Base-by-base conservation (phyloP, 2,329 filamentous ascomycete species). In the Aureobasidium lini region DNA sequence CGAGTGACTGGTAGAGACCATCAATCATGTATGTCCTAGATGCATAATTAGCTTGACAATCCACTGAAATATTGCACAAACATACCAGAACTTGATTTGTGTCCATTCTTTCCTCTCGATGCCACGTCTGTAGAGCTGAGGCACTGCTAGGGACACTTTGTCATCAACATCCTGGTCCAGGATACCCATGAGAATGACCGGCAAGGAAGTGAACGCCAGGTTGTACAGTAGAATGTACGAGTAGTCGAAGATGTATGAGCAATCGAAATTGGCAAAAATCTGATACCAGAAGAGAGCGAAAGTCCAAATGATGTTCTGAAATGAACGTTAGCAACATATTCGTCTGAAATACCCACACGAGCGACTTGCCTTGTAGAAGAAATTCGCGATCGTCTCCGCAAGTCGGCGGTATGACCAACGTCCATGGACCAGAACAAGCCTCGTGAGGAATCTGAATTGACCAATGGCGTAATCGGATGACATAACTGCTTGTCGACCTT, bases 61-160 rank as follows among this genome's bases (percentile, higher is more conserved):
- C 28, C 7, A 13, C 11, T 32, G 6, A 29, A 9, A 7, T 11
- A 34, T 23, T 18, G 44, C 3, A n/a, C 5, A 23, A 31, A 77
- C 84, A 73, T 81, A 95, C 94, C 94, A 99, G 72, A 99, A 99
- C 75, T 99, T 99, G 56, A 77, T 78, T 72, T 95, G 89, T 4
- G 92, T 96, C 94, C 94, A 99, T 77, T 99, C 94, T 72, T 90
- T 84, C 62, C 93, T 87, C 77, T 97, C 92, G 67, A 99, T 99
- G 67, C 94, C 94, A 63, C 92, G 85, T 65, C 92, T 89, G 73
- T 99, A 99, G 36, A 99, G 83, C 72, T 99, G 90, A 44, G 94
- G 94, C 50, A 99, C 93, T 57, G 90, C 92, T 63, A 99, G 79
- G 8, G 94, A 96, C 32, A 99, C 90, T 69, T 86, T 88, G 72